phyloP scores from a whole-genome alignment of 1,139 yeast genomes.

The Sugiyamaella castrensis region DNA sequence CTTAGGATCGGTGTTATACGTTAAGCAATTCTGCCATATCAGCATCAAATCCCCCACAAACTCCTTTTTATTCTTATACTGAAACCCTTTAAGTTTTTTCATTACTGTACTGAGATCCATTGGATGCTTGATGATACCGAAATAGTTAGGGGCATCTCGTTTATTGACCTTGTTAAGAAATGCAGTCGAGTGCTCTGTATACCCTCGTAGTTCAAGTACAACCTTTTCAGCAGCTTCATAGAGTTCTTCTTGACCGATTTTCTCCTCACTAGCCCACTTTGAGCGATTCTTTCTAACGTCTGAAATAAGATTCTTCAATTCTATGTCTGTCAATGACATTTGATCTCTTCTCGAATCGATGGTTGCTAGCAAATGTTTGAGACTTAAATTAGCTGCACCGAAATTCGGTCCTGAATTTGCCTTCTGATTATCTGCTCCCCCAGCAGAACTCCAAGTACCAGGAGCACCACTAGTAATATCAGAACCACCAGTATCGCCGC shows the following conservation, averaged over 20 bases:
- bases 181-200: conserved; percentile 95
- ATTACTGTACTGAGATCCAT: conserved; percentile 96
- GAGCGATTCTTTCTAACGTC: conserved; percentile 94
- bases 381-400: conserved; percentile 79
- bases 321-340: conserved; percentile 75
- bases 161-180: conserved; percentile 92
- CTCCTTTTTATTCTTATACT: conserved; percentile 77
- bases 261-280: conserved; percentile 94
- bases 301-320: conserved; percentile 76
- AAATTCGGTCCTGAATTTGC: conserved; percentile 42
- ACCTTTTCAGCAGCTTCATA: conserved; percentile 98
- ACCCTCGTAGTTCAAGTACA: conserved; percentile 81
- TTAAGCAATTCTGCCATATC: conserved; percentile 91
- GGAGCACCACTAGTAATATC: conserved; percentile 19
- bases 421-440: conserved; percentile 8
- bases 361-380: conserved; percentile 73
- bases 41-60: conserved; percentile 92
- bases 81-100: conserved; percentile 79
- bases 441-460: conserved; percentile 18
- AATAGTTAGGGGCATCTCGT: conserved; percentile 96
- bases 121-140: conserved; percentile 82
- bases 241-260: conserved; percentile 94
- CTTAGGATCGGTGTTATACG: conserved; percentile 92
- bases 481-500: background rate
- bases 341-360: conserved; percentile 78